These are phyloP conservation scores for Septoria petroselini DNA, from an alignment of 2,329 filamentous ascomycete genomes.

Conservation along the genomic window DNA sequence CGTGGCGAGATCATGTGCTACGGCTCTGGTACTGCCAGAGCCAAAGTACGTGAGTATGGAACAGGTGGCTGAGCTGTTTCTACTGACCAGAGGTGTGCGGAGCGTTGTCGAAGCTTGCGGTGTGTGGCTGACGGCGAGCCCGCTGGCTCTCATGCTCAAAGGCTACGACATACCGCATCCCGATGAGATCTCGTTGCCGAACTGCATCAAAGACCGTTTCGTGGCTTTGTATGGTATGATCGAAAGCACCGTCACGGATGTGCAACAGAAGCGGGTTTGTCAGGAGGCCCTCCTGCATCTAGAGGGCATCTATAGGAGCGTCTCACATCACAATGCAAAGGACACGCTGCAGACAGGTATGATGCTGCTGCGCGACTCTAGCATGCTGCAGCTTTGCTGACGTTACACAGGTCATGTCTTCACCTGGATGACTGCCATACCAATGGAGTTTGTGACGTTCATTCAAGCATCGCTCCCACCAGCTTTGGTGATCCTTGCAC, in stretches of 20 bases:
- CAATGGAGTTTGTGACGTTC: conserved; percentile 19
- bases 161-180: conserved; percentile 11
- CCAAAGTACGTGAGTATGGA: conserved; percentile 23
- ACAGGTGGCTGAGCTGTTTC: conserved; percentile 27
- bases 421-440: conserved; percentile 20
- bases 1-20: conserved; percentile 21
- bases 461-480: conserved; percentile 22
- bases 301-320: conserved; percentile 6
- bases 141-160: conserved; percentile 16
- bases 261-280: conserved; percentile 6
- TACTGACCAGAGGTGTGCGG: conserved; percentile 25
- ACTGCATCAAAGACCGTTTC: conserved; percentile 10
- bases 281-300: conserved; percentile 10
- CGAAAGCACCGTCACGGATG: conserved; percentile 1
- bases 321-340: conserved; percentile 11
- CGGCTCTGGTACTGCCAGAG: conserved; percentile 18
- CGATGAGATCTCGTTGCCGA: conserved; percentile 11
- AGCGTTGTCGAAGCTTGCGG: conserved; percentile 20
- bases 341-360: conserved; percentile 13
- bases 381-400: background rate
- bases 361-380: background rate
- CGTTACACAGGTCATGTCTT: conserved; percentile 12
- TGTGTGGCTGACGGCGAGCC: conserved; percentile 18
- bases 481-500: conserved; percentile 28
- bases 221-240: conserved; percentile 9